These are phyloP conservation scores for Zygosaccharomyces bisporus DNA, from an alignment of 805 yeast species.

Conservation along the genomic window DNA sequence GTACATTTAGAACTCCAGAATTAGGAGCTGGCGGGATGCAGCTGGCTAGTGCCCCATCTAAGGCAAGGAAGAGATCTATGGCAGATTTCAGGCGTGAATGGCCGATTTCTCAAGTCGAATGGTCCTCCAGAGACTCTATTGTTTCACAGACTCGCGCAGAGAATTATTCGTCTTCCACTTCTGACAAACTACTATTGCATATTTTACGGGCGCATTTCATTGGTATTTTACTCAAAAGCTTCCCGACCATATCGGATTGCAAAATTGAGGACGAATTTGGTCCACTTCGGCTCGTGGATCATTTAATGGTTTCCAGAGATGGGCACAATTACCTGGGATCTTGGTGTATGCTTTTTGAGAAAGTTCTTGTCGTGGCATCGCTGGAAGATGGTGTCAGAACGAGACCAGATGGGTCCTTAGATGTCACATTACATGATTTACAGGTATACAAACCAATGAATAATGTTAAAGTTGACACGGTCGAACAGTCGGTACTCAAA, in stretches of 20 bases:
- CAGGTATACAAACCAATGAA: conserved; percentile 17
- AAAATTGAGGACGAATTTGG: conserved; percentile 36
- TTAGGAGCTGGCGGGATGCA: conserved; percentile 1
- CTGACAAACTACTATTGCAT: conserved; percentile 19
- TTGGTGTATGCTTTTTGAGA: conserved; percentile 37
- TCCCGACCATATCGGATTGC: conserved; percentile 24
- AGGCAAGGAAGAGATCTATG: conserved; percentile 2
- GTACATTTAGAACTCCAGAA: conserved; percentile 1
- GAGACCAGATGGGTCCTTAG: conserved; percentile 8
- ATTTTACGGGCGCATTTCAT: conserved; percentile 27
- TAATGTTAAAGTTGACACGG: conserved; percentile 19
- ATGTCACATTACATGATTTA: conserved; percentile 13
- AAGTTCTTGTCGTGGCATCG: conserved; percentile 20
- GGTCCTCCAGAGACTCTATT: not conserved
- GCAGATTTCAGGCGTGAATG: conserved; percentile 5
- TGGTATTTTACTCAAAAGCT: conserved; percentile 22
- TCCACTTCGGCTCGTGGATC: conserved; percentile 37
- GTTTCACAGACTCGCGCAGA: not conserved
- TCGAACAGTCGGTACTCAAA: conserved; percentile 26
- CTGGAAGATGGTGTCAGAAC: conserved; percentile 9
- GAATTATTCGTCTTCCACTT: conserved; percentile 13
- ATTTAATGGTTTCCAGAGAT: conserved; percentile 31
- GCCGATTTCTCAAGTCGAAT: conserved; percentile 1
- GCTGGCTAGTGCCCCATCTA: conserved; percentile 2
- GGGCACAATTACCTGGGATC: conserved; percentile 26